phyloP scores from a whole-genome alignment of 805 yeast species.

The Hanseniaspora meyeri region DNA sequence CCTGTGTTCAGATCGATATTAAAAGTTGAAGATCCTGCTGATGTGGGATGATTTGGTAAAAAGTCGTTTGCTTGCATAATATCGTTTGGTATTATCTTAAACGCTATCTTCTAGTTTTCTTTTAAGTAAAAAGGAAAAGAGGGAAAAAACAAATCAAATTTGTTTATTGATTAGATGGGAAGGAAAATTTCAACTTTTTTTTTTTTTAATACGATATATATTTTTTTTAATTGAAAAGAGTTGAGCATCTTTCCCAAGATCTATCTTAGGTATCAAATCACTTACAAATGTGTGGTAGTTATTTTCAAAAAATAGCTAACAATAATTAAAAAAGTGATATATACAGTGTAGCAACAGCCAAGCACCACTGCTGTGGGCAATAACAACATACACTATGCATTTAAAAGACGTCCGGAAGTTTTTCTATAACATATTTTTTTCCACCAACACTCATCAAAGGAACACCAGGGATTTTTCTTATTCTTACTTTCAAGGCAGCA shows the following conservation, averaged over 20 bases:
- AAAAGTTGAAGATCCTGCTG: constrained; percentile 1
- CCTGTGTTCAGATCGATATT: constrained; percentile 26
- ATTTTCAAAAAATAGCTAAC: no score
- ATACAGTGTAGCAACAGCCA: background rate
- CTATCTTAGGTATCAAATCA: no score
- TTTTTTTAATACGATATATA: background rate
- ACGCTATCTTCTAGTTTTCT: background rate
- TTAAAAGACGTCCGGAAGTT: constrained; percentile 85
- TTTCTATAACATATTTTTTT: constrained; percentile 81
- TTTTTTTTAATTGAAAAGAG: background rate
- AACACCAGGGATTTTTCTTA: constrained; percentile 93
- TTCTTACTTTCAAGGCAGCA: constrained; percentile 87
- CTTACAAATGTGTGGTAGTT: no score
- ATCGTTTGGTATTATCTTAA: background rate
- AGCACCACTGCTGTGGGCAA: no score
- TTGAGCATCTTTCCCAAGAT: no score
- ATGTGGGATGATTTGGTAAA: background rate
- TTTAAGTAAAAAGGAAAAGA: background rate
- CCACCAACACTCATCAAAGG: constrained; percentile 95
- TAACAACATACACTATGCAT: background rate
- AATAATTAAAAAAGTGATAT: no score
- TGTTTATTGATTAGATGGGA: background rate
- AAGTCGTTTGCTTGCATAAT: background rate
- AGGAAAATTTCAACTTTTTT: no score
- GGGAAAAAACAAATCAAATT: background rate